Evolutionary conservation across 495 filamentous ascomycete genomes (phyloP), one percentile per base, ranked within the genome.

Genomic region (Ramalina intermedia): DNA sequence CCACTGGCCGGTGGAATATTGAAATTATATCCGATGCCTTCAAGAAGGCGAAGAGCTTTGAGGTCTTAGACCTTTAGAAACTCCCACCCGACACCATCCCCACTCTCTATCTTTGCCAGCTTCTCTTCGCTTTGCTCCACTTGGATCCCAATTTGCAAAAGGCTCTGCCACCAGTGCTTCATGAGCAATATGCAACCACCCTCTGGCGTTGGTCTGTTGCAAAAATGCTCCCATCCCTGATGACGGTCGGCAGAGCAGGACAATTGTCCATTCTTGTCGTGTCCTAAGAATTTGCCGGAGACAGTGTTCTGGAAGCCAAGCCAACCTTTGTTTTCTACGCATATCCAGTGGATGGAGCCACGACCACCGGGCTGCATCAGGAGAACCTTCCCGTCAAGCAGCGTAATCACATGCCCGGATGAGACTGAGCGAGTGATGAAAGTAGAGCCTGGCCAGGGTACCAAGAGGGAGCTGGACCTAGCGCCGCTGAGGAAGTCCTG

Each of bases 271-370:
- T 48, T 21, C 0, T 17, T 46, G 20, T 65, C 51, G 40, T 61
- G 63, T 8, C 64, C 64, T 3, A 67, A 53, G 23, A 59, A 53
- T 21, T 52, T 48, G 13, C 52, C 50, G 13, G 49, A 58, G 29
- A 41, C 49, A 3, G 46, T 45, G 37, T 63, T 63, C 6, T 50
- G 57, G 51, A 67, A 67, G 20, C 65, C 65, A 13, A 67, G 52
- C 60, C 62, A 66, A 21, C 65, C 65, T 41, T 65, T 55, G 14
- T 51, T 58, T 46, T 65, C 63, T 36, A 62, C 50, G 49, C 65
- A 67, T 17, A 14, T 27, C 65, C 65, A 67, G 50, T 67, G 56
- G 17, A 58, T 59, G 6, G 61, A 61, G 21, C 62, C 64, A 36
- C 48, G 56, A 35, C 56, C 49, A 27, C 58, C 61, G 21, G 56